Evolutionary conservation across 2,329 filamentous ascomycete genomes (phyloP), one percentile per base, ranked within the genome.

Genomic region (Juglanconis sp.): DNA sequence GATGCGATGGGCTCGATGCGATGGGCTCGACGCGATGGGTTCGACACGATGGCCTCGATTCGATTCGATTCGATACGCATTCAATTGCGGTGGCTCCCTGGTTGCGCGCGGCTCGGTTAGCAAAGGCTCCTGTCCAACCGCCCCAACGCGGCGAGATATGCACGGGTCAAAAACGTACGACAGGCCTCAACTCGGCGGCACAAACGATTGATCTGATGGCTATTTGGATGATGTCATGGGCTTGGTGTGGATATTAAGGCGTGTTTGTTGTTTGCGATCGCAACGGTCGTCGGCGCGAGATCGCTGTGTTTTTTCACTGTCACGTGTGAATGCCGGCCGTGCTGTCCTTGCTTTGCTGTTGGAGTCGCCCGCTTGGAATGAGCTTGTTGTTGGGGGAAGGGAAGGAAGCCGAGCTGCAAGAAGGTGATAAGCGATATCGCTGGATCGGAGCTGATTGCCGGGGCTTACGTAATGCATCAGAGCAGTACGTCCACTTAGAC

Each of bases 181-280:
- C 57, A 44, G 49, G 47, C 56, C 53, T 56, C 24, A 44, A 11
- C 6, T 24, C 15, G 32, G 36, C 48, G 32, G 36, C 24, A 24
- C 24, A 44, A 13, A 52, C 48, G 62, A 46, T 47, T 24, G 48
- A 49, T 58, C 60, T 62, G 51, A 58, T 56, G 53, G 58, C 51
- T 58, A 61, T 60, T 56, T 44, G 44, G 49, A 61, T 61, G 61
- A 63, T 61, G 51, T 61, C 59, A 63, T 61, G 36, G 48, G 40
- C 1, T 57, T 40, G 47, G 38, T 61, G 61, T 56, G 59, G 59
- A 54, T 61, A 58, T 63, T 61, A 46, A 63, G 59, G 52, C 59
- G 50, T 36, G 58, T 48, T 52, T 46, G 44, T 49, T 13, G 47
- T 51, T 50, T 34, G 58, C 58, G 61, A 61, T 52, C 49, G 58